Conservation (phyloP, 306 rosid genomes). For the Quercus alba region DNA sequence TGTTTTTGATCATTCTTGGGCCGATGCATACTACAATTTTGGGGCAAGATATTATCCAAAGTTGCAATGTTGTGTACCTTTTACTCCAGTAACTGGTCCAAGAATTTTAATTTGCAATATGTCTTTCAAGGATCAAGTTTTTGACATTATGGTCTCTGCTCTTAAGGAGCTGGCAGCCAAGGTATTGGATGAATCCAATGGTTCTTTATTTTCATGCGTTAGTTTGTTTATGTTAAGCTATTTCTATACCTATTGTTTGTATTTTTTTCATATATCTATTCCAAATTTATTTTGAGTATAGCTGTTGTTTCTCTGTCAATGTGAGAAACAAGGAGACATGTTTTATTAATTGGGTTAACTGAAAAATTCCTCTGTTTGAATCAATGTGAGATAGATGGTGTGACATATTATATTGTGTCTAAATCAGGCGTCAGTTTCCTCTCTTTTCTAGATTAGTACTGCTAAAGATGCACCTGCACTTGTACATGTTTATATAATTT, state of each 20-base stretch:
- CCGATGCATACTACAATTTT: slow-evolving; percentile 75
- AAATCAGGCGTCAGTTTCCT: background rate
- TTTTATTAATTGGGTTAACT: background rate
- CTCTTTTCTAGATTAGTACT: background rate
- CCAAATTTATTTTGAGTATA: background rate
- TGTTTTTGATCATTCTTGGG: slow-evolving; percentile 98
- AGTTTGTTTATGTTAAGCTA: background rate
- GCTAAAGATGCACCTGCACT: too few species aligned
- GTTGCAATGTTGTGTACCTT: slow-evolving; percentile 85
- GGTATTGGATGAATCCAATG: slow-evolving; percentile 35
- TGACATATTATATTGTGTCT: background rate
- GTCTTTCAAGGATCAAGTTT: slow-evolving; percentile 56
- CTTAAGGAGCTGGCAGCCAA: slow-evolving; percentile 66
- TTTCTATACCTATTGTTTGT: background rate
- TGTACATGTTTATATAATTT: too few species aligned
- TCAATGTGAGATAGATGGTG: background rate
- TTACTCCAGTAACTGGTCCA: slow-evolving; percentile 94
- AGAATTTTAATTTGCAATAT: slow-evolving; percentile 73
- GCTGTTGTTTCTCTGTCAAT: background rate
- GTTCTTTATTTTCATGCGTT: background rate
- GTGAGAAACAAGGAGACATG: background rate
- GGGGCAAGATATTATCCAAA: slow-evolving; percentile 85
- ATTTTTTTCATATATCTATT: background rate
- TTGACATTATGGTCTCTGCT: slow-evolving; percentile 60
- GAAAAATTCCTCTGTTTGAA: background rate